Base-by-base conservation (phyloP, 495 filamentous ascomycete genomes). In the Neohortaea acidophila region DNA sequence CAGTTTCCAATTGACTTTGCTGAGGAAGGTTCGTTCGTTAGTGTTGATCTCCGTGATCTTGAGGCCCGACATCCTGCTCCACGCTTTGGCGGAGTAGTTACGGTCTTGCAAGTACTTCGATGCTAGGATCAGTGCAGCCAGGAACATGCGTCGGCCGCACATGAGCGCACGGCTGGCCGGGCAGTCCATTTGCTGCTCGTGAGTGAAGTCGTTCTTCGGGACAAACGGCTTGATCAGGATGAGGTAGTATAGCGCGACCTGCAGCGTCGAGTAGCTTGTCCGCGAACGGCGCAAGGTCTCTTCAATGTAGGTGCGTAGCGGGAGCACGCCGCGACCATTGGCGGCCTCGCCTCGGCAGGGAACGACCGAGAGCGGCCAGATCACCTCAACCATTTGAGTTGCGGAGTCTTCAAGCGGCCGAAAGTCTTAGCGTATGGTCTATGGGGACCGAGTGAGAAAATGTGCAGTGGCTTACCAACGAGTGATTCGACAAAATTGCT, bases 81-180 rank as follows among this genome's bases (percentile, higher is more conserved):
- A 97, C 15, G 89, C 89, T 24, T 84, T 72, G 27, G 89, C 85
- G 6, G 91, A 96, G 59, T 86, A 97, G 59, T 96, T 97, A 30
- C 89, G 79, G 58, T 97, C 89, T 57, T 97, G 89, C 27, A 96
- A 67, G 58, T 94, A 97, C 62, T 97, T 97, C 17, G 89, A 94
- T 2, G 84, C 84, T 32, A 94, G 67, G 49, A 94, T 93, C 46
- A 94, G 66, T 10, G 83, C 82, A 12, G 91, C 81, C 38, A 97
- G 67, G 55, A 97, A 96, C 85, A 97, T 97, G 29, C 89, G 80
- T 40, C 89, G 82, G 36, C 89, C 89, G 65, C 89, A 97, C 61
- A 92, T 86, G 56, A 96, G 77, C 25, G 84, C 82, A 40, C 85
- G 81, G 51, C 64, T 72, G 15, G 72, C 64, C 34, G 79, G 72